A percentile compares a stretch with the other conserved stretches of the same genome.
Conservation (phyloP, 768 basidiomycete genomes). For the Lactarius evosmus region DNA sequence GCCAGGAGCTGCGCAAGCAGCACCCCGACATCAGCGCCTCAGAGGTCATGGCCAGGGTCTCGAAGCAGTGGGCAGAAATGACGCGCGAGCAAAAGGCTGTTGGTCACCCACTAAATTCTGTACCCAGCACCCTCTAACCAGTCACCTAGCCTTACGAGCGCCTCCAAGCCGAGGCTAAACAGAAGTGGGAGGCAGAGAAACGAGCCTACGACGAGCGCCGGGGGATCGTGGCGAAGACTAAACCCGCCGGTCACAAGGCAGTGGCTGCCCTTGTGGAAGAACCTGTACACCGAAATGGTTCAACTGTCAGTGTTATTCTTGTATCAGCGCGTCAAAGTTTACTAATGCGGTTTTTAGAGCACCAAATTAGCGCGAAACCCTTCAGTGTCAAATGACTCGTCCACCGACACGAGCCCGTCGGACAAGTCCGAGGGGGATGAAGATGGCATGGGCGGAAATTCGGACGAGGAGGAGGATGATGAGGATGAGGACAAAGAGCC, state of each 20-base stretch:
- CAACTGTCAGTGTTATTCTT: constrained; percentile 1
- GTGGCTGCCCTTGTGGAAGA: constrained; percentile 12
- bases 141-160: constrained; percentile 48
- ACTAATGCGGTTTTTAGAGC: constrained; percentile 12
- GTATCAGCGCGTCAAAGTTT: not conserved
- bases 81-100: constrained; percentile 70
- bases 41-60: constrained; percentile 70
- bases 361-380: constrained; percentile 10
- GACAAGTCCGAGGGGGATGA: constrained; percentile 17
- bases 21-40: constrained; percentile 64
- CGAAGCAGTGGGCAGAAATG: constrained; percentile 72
- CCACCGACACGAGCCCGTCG: constrained; percentile 16
- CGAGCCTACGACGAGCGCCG: constrained; percentile 60
- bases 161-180: constrained; percentile 56
- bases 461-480: constrained; percentile 38
- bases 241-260: not conserved
- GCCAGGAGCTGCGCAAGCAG: constrained; percentile 63
- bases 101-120: constrained; percentile 30
- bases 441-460: constrained; percentile 24
- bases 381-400: constrained; percentile 19
- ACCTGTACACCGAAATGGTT: constrained; percentile 3
- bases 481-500: constrained; percentile 37
- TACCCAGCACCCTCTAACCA: constrained; percentile 23
- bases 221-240: constrained; percentile 20
- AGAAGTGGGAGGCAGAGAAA: constrained; percentile 60